Base-by-base conservation (phyloP, 208 protist species). In the Crithidia brevicula region DNA sequence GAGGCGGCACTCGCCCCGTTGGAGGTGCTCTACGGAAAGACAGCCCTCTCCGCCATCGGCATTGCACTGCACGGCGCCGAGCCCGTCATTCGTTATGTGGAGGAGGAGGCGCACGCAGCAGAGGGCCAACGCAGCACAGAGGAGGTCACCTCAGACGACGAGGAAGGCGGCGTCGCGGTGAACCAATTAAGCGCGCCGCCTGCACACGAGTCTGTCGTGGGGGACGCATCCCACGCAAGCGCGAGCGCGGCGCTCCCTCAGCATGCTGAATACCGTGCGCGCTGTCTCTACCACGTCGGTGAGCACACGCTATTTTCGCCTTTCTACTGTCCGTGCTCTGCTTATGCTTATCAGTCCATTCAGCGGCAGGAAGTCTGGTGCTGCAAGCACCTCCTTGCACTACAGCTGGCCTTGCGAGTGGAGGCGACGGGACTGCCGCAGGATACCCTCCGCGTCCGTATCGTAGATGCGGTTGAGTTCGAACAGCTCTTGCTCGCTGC, bases 341-440 rank as follows among this genome's bases (percentile, higher is more conserved):
- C 91, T 4, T 96, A 96, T 64, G 75, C 74, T 10, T 94, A 85
- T 56, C 79, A 89, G 58, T 81, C 83, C 18, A 83, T 96, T 47
- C 83, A 84, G 40, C 78, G 88, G 7, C 76, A 89, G 42, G 86
- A 93, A 11, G 72, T 81, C 61, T 93, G 77, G 74, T 81, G 80
- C 52, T 96, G 91, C 67, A 96, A 96, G 67, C 91, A 96, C 61
- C 62, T 93, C 25, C 81, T 96, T 16, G 91, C 91, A 6, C 74
- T 96, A 22, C 83, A 84, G 33, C 66, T 96, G 22, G 83, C 77
- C 8, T 66, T 93, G 28, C 25, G 77, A 8, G 50, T 96, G 11
- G 83, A 94, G 61, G 65, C 59, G 27, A 58, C 72, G 2, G 83
- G 87, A 3, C 71, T 91, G 23, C 30, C 53, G n/a, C 83, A 79